Percentiles rank a stretch among this genome's conserved stretches.
Conservation (phyloP, 306 rosid species). For the Inga oerstediana region DNA sequence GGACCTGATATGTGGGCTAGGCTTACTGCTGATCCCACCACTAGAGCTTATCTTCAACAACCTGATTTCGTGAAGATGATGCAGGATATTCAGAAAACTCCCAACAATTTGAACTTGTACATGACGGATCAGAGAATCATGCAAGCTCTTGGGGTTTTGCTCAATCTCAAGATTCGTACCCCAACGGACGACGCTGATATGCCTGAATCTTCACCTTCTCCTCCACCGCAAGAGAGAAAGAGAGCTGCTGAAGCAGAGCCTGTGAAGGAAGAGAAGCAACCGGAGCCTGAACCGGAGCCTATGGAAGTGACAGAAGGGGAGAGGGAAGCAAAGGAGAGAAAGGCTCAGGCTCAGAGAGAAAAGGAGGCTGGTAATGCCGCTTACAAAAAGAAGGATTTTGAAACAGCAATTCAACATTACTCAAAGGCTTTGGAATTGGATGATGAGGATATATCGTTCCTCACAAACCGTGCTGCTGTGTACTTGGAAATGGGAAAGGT, state of each 20-base stretch:
- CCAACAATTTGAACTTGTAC: conserved; percentile 60
- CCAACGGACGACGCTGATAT: conserved; percentile 60
- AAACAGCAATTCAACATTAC: conserved; percentile 79
- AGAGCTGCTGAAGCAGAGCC: conserved; percentile 69
- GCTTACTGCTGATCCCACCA: conserved; percentile 83
- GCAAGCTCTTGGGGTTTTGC: conserved; percentile 92
- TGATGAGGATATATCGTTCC: conserved; percentile 77
- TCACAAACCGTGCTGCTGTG: conserved; percentile 89
- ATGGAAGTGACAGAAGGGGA: conserved; percentile 57
- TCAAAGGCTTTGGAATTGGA: conserved; percentile 81
- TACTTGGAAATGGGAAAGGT: conserved; percentile 96
- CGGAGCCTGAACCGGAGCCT: conserved; percentile 62
- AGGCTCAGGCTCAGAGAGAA: conserved; percentile 74
- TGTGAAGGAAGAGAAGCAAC: conserved; percentile 36
- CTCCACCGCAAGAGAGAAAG: conserved; percentile 48
- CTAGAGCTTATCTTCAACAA: conserved; percentile 74
- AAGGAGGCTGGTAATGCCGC: conserved; percentile 93
- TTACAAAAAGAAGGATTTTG: conserved; percentile 91
- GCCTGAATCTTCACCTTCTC: conserved; percentile 48
- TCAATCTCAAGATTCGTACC: conserved; percentile 65
- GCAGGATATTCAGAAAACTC: conserved; percentile 89
- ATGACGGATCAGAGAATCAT: conserved; percentile 87
- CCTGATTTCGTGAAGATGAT: conserved; percentile 90
- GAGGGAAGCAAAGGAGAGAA: conserved; percentile 58
- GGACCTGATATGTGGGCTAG: conserved; percentile 99